These are phyloP conservation scores for Russula griseocarnosa DNA, from an alignment of 768 basidiomycete genomes.

Conservation along the genomic window DNA sequence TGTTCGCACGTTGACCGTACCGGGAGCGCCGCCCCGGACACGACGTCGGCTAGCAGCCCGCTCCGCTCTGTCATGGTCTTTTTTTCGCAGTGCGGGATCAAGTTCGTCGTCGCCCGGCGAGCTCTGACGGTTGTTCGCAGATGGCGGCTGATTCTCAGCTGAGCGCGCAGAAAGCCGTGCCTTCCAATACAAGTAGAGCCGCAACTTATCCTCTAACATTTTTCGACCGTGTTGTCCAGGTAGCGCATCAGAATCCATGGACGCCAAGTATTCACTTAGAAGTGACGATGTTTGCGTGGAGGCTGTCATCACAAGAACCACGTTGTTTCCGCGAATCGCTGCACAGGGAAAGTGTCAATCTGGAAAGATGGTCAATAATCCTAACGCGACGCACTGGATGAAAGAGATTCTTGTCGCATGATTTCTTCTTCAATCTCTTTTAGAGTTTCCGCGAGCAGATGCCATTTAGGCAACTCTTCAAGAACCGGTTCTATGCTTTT, in stretches of 20 bases:
- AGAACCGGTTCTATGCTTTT: constrained; percentile 77
- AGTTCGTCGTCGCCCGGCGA: constrained; percentile 38
- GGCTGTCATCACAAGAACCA: constrained; percentile 83
- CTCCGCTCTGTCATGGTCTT: constrained; percentile 61
- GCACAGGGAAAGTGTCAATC: neutral
- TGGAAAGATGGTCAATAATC: neutral
- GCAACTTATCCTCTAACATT: constrained; percentile 78
- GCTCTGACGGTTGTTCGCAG: constrained; percentile 32
- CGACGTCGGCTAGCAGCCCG: constrained; percentile 63
- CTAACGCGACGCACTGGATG: constrained; percentile 27
- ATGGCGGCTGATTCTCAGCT: constrained; percentile 34
- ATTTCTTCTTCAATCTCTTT: constrained; percentile 89
- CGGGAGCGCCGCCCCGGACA: constrained; percentile 66
- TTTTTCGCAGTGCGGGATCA: constrained; percentile 73
- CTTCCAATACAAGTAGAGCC: constrained; percentile 80
- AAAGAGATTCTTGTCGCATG: constrained; percentile 50
- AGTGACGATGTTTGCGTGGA: constrained; percentile 71
- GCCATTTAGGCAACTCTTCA: constrained; percentile 96
- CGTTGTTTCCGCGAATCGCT: constrained; percentile 58
- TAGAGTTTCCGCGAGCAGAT: constrained; percentile 73
- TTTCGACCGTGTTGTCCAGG: constrained; percentile 59
- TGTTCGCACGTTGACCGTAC: constrained; percentile 13
- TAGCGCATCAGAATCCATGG: constrained; percentile 53
- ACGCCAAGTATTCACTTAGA: constrained; percentile 74
- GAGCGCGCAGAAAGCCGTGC: constrained; percentile 42